A percentile compares a stretch with the other conserved stretches of the same genome.
Conservation (phyloP, 371 early-diverging fungal genomes). For the Apophysomyces variabilis region DNA sequence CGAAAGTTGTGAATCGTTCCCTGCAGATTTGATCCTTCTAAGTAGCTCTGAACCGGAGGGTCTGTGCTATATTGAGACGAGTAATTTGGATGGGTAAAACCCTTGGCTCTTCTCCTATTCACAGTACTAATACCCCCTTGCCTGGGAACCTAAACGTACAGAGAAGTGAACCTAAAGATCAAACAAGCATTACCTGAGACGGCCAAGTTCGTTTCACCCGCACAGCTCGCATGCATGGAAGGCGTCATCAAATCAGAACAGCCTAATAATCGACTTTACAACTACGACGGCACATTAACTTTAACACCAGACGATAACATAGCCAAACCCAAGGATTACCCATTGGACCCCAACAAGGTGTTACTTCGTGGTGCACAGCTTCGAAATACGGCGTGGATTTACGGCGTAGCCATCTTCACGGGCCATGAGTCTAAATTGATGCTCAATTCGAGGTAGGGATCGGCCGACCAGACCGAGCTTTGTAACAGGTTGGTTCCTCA, state of each 20-base stretch:
- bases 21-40: conserved; percentile 89
- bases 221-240: conserved; percentile 54
- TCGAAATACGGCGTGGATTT: conserved; percentile 86
- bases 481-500: conserved; percentile 10
- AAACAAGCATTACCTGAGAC: conserved; percentile 85
- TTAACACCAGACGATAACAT: conserved; percentile 46
- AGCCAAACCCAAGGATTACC: conserved; percentile 55
- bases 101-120: background rate
- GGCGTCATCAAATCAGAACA: conserved; percentile 75
- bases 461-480: background rate
- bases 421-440: conserved; percentile 91
- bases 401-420: conserved; percentile 82
- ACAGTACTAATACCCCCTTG: background rate
- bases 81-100: conserved; percentile 90
- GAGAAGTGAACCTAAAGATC: conserved; percentile 93
- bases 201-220: conserved; percentile 62
- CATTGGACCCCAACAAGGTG: conserved; percentile 79
- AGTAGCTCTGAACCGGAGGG: conserved; percentile 89
- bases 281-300: conserved; percentile 79
- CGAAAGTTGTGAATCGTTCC: conserved; percentile 84
- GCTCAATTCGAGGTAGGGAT: conserved; percentile 73
- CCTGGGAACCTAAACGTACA: conserved; percentile 17
- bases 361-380: conserved; percentile 83
- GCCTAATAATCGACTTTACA: conserved; percentile 88
- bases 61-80: conserved; percentile 94